Conservation (phyloP, 2,329 filamentous ascomycete species). For the Venturia aucupariae region DNA sequence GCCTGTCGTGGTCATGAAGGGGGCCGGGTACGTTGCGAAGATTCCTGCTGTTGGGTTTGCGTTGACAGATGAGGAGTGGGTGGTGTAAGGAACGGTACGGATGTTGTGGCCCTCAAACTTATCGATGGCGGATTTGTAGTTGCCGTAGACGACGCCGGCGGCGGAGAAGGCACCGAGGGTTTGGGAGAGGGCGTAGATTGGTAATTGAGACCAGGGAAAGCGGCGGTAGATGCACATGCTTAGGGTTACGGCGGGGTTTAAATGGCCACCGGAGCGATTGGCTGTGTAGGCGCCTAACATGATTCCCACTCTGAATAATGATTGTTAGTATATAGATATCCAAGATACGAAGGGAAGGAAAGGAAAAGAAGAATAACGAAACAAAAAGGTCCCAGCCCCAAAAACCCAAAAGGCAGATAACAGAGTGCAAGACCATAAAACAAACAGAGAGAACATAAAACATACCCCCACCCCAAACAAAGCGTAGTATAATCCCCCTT, state of each 20-base stretch:
- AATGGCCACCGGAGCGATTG: conserved; percentile 26
- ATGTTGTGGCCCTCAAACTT: conserved; percentile 3
- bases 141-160: conserved; percentile 21
- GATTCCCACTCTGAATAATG: conserved; percentile 2
- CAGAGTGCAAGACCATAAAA: too few species aligned
- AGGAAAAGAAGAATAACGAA: too few species aligned
- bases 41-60: conserved; percentile 7
- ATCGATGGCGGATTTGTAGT: conserved; percentile 16
- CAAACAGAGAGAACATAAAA: background rate
- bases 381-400: too few species aligned
- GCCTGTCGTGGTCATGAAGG: conserved; percentile 11
- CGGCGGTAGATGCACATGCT: conserved; percentile 18
- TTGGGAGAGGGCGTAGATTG: conserved; percentile 19
- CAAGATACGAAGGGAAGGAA: background rate
- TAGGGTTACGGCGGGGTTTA: conserved; percentile 24
- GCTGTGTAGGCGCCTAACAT: conserved; percentile 20
- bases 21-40: conserved; percentile 11
- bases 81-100: conserved; percentile 2
- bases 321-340: too few species aligned
- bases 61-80: background rate
- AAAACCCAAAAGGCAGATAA: too few species aligned
- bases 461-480: conserved; percentile 13
- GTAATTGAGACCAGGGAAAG: conserved; percentile 18
- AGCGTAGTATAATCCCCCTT: conserved; percentile 12
- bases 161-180: conserved; percentile 22